Base-by-base conservation (phyloP, 176 grass and related monocot genomes). In the Avena atlantica region DNA sequence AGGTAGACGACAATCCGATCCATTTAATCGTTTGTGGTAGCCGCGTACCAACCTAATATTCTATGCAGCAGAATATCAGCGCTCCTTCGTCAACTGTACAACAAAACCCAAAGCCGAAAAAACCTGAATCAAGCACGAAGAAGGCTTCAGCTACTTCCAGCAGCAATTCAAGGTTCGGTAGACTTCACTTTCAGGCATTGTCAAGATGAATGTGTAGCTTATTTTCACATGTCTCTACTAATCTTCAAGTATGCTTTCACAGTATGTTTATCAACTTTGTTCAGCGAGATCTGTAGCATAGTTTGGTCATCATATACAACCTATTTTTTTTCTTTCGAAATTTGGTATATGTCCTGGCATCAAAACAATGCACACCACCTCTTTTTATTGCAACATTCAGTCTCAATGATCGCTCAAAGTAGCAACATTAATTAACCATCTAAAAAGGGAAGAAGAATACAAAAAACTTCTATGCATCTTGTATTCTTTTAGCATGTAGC, bases 111-210 rank as follows among this genome's bases (percentile, higher is more conserved):
- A 98, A 51, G 81, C 87, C 92, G 40, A 99, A 90, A 88, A 97
- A 93, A 78, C 49, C 89, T 66, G 89, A 93, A 86, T 79, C 70
- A 37, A 86, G 55, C 88, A 59, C 62, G 55, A 96, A 79, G 89
- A 99, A 95, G 86, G 74, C 82, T 84, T 80, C 82, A 34, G 17
- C 91, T 82, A 87, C 87, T 81, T 99, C 97, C 49, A 86, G 83
- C 81, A 96, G 85, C 89, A 93, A 87, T 71, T 93, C 94, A 88
- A 99, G 97, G 97, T 99, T 90, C 4, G 63, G 20, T 20, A 67
- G 13, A 70, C 31, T 88, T 88, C 45, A 45, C 24, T 36, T 74
- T 80, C 42, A 3, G 16, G 1, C 37, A 51, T 86, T 65, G 16
- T 81, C 29, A 86, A 67, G 8, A 45, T 24, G 11, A 42, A 70